These are phyloP conservation scores for Trichophyton verrucosum DNA, from an alignment of 2,329 filamentous ascomycete species.

Conservation along the genomic window DNA sequence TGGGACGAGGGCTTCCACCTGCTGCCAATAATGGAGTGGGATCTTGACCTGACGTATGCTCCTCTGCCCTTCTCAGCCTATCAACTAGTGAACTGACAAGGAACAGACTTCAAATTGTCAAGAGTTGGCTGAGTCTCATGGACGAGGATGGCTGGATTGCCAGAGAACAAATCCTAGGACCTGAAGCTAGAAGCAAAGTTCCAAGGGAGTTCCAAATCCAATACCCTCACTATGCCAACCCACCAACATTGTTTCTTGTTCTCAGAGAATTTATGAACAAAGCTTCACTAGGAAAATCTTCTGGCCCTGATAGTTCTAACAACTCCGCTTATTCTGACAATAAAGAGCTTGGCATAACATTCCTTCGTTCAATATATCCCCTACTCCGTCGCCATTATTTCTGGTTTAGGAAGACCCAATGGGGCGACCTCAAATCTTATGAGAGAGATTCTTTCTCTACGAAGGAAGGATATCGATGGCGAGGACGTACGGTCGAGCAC, in stretches of 20 bases:
- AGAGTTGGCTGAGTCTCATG: conserved; percentile 92
- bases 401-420: conserved; percentile 91
- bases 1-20: conserved; percentile 99
- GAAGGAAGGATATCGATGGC: conserved; percentile 93
- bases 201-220: conserved; percentile 86
- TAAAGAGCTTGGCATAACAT: conserved; percentile 53
- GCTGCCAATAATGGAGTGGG: conserved; percentile 83
- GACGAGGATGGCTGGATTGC: conserved; percentile 97
- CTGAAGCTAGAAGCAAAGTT: conserved; percentile 88
- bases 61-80: conserved; percentile 15
- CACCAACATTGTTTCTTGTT: conserved; percentile 84
- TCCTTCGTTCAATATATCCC: conserved; percentile 68
- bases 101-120: conserved; percentile 60
- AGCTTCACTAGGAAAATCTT: conserved; percentile 41
- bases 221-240: conserved; percentile 95
- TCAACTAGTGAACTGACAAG: conserved; percentile 13
- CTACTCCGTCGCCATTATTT: conserved; percentile 77
- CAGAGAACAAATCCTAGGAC: conserved; percentile 85
- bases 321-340: conserved; percentile 57
- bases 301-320: conserved; percentile 34
- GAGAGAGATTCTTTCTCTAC: conserved; percentile 76
- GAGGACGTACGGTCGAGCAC: conserved; percentile 73
- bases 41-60: conserved; percentile 61
- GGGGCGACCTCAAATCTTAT: conserved; percentile 79
- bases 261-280: conserved; percentile 75